Evolutionary conservation across 352 stramenopile species (phyloP).

Genomic region (Globisporangium middletonii): DNA sequence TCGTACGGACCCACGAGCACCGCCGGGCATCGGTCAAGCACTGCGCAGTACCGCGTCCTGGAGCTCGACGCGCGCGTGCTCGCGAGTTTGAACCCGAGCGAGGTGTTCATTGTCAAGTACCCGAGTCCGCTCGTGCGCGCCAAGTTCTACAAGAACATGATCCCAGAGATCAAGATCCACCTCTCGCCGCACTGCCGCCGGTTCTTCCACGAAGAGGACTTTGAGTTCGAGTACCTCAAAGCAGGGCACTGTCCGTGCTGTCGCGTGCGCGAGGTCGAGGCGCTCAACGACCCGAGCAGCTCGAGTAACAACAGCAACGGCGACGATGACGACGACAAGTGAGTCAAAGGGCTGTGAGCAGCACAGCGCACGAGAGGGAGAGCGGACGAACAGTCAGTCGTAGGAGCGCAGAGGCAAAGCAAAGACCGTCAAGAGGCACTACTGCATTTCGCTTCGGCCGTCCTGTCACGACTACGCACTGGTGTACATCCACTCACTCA

Average conservation of each 20-base stretch:
- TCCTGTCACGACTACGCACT: slow-evolving; percentile 11
- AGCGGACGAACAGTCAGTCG: not conserved
- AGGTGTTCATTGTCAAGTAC: slow-evolving; percentile 87
- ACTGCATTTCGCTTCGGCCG: not conserved
- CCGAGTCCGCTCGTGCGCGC: slow-evolving; percentile 41
- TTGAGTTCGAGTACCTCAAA: slow-evolving; percentile 92
- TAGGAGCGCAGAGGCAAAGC: not conserved
- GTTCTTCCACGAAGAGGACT: slow-evolving; percentile 95
- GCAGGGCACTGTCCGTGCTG: slow-evolving; percentile 87
- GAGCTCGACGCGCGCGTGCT: slow-evolving; percentile 75
- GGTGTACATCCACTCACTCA: not conserved
- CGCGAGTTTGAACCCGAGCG: slow-evolving; percentile 57
- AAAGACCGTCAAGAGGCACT: not conserved
- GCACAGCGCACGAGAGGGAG: no score
- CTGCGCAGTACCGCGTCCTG: slow-evolving; percentile 64
- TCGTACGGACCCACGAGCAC: slow-evolving; percentile 29
- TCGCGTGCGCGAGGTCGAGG: slow-evolving; percentile 47
- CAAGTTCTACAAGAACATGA: slow-evolving; percentile 92
- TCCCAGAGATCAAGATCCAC: slow-evolving; percentile 90
- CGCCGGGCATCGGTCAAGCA: slow-evolving; percentile 37
- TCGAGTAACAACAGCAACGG: not conserved
- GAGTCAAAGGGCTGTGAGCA: no score
- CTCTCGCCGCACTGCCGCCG: slow-evolving; percentile 85
- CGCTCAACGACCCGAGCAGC: slow-evolving; percentile 5
- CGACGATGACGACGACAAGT: slow-evolving; percentile 9